Conservation (phyloP, 2,329 filamentous ascomycete genomes). For the Bipolaris victoriae region DNA sequence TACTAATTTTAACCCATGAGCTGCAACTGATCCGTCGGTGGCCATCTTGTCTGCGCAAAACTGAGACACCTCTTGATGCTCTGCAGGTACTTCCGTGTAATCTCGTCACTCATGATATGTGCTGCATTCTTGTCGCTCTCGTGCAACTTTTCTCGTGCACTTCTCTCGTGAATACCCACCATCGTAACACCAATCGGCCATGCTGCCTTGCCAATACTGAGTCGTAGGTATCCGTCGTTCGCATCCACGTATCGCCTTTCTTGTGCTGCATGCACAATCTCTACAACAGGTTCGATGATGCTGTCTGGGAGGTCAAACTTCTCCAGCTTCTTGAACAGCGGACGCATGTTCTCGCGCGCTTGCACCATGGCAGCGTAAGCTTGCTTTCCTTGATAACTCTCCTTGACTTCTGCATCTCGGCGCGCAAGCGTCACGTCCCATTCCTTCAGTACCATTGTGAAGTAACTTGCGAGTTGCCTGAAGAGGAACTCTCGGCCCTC, state of each 20-base stretch:
- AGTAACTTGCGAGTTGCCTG: slow-evolving; percentile 90
- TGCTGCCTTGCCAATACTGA: slow-evolving; percentile 95
- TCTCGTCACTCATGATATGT: slow-evolving; percentile 96
- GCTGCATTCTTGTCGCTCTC: slow-evolving; percentile 76
- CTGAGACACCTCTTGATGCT: slow-evolving; percentile 97
- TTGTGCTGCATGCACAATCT: slow-evolving; percentile 91
- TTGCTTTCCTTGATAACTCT: slow-evolving; percentile 78
- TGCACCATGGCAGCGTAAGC: slow-evolving; percentile 86
- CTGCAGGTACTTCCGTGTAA: slow-evolving; percentile 93
- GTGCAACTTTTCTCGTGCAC: slow-evolving; percentile 92
- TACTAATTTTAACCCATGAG: slow-evolving; percentile 75
- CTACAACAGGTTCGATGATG: slow-evolving; percentile 80
- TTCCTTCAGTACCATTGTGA: slow-evolving; percentile 91
- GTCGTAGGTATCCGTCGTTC: slow-evolving; percentile 89
- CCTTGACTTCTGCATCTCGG: slow-evolving; percentile 63
- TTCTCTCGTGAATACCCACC: slow-evolving; percentile 99
- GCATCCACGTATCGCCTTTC: slow-evolving; percentile 92
- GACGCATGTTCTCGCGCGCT: slow-evolving; percentile 84
- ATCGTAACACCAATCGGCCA: slow-evolving; percentile 99
- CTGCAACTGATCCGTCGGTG: slow-evolving; percentile 88
- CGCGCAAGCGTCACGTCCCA: slow-evolving; percentile 79
- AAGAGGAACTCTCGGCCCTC: slow-evolving; percentile 75
- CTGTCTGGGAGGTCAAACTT: slow-evolving; percentile 77
- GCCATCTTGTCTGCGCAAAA: slow-evolving; percentile 96
- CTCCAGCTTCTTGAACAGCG: slow-evolving; percentile 89